Evolutionary conservation across 2,329 filamentous ascomycete genomes (phyloP).

Genomic region (Harringtonia lauricola): DNA sequence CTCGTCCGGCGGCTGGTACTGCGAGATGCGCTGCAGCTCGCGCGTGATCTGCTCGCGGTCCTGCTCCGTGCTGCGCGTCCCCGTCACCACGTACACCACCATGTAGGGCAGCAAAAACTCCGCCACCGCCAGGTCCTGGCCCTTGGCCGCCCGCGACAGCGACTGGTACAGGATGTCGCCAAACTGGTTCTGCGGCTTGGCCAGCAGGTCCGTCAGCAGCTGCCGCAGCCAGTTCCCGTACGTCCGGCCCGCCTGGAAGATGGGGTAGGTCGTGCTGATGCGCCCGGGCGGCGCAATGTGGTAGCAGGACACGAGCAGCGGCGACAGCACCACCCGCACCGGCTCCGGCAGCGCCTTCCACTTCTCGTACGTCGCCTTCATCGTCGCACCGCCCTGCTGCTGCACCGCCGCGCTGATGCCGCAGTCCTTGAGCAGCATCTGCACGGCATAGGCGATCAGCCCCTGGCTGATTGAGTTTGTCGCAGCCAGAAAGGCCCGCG

Average conservation of each 20-base stretch:
- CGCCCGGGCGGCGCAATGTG: slow-evolving; percentile 52
- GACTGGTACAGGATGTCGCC: slow-evolving; percentile 70
- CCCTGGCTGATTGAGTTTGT: slow-evolving; percentile 82
- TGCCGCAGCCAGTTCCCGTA: slow-evolving; percentile 75
- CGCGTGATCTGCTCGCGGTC: slow-evolving; percentile 55
- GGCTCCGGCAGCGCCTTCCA: slow-evolving; percentile 71
- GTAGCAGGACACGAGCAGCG: slow-evolving; percentile 80
- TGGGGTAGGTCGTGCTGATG: slow-evolving; percentile 57
- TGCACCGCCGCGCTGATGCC: slow-evolving; percentile 51
- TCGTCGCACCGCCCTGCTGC: slow-evolving; percentile 23
- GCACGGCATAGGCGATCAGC: slow-evolving; percentile 89
- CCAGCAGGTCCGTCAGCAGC: slow-evolving; percentile 73
- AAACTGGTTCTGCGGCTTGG: slow-evolving; percentile 63
- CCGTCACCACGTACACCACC: slow-evolving; percentile 71
- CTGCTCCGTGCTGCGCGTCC: slow-evolving; percentile 33
- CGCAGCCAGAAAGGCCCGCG: slow-evolving; percentile 83
- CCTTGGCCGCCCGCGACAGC: slow-evolving; percentile 69
- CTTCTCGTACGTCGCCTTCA: slow-evolving; percentile 53
- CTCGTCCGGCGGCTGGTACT: slow-evolving; percentile 40
- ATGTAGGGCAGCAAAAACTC: slow-evolving; percentile 85
- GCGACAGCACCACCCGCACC: slow-evolving; percentile 71
- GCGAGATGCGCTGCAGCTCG: slow-evolving; percentile 68
- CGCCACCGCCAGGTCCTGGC: slow-evolving; percentile 76
- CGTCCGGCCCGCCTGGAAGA: slow-evolving; percentile 56
- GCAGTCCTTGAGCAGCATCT: slow-evolving; percentile 72